Base-by-base conservation (phyloP, 1,284 basidiomycete genomes). In the Tremellales sp. region DNA sequence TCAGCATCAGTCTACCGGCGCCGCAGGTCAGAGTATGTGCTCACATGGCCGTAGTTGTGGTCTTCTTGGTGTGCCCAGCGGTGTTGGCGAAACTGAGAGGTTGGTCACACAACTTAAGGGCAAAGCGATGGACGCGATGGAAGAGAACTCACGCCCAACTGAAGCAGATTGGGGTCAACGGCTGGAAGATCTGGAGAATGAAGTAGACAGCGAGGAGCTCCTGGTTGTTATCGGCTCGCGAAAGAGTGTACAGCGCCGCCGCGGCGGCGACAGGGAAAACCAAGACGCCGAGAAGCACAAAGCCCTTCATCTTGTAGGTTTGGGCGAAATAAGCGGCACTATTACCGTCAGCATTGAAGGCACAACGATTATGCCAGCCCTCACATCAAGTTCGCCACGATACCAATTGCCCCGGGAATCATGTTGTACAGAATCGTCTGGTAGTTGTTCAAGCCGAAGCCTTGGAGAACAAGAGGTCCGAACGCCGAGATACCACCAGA, bases 351-450 rank as follows among this genome's bases (percentile, higher is more conserved):
- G n/a, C n/a, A n/a, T n/a, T n/a, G n/a, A n/a, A n/a, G n/a, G n/a
- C n/a, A n/a, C n/a, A n/a, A n/a, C n/a, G n/a, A n/a, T n/a, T n/a
- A n/a, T n/a, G n/a, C n/a, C n/a, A n/a, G n/a, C n/a, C n/a, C n/a
- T n/a, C n/a, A 48, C 19, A 77, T 53, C 33, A 75, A 45, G 50
- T 64, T 76, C 24, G 76, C 41, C 51, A 77, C 60, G 41, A 81
- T 73, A 53, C 76, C 75, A 43, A 80, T 63, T 4, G 72, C 76
- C 11, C 70, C 66, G 51, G 79, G 79, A 3, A 78, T 58, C 58
- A 61, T 65, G 46, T 63, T 60, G 53, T 62, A 65, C 10, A 65
- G 77, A 48, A 79, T 68, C 22, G 61, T 61, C 29, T 67, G 74
- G 42, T 77, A 68, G 5, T 68, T 72, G 23, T 46, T 40, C 10